Percentiles rank a stretch among this genome's conserved stretches.
phyloP scores from a whole-genome alignment of 2,329 filamentous ascomycete genomes.

The Talaromyces sp. region DNA sequence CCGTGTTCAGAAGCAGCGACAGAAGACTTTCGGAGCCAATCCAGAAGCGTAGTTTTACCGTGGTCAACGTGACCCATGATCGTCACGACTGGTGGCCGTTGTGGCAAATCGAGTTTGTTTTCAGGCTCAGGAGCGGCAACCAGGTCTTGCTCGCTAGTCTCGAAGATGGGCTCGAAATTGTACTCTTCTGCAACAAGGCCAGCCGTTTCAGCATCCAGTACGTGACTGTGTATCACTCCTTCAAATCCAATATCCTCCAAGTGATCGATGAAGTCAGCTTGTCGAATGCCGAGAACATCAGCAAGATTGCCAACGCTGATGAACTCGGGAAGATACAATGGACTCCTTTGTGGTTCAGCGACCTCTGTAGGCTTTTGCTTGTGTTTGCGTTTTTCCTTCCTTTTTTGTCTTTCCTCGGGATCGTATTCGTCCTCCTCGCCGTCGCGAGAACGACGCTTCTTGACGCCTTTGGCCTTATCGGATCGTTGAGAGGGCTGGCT shows the following conservation, averaged over 20 bases:
- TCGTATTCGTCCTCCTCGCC: conserved; percentile 35
- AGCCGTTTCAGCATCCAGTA: conserved; percentile 87
- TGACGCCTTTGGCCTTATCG: neutral
- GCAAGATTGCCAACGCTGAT: conserved; percentile 86
- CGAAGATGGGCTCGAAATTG: conserved; percentile 80
- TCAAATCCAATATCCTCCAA: conserved; percentile 87
- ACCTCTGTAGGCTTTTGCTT: conserved; percentile 40
- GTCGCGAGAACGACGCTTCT: neutral
- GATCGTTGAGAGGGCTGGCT: neutral
- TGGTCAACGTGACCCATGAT: conserved; percentile 99
- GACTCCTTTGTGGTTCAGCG: conserved; percentile 48
- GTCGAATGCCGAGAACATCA: conserved; percentile 66
- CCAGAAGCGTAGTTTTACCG: conserved; percentile 93
- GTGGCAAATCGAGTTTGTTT: conserved; percentile 65
- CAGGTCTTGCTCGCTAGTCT: conserved; percentile 66
- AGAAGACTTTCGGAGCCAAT: conserved; percentile 89
- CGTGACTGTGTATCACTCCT: conserved; percentile 73
- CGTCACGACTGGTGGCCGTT: conserved; percentile 86
- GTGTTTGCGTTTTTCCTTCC: conserved; percentile 32
- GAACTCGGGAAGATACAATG: conserved; percentile 80
- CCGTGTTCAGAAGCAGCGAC: conserved; percentile 89
- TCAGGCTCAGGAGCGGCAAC: conserved; percentile 65
- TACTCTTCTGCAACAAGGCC: conserved; percentile 89
- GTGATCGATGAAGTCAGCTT: conserved; percentile 68
- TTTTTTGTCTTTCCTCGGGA: conserved; percentile 33